Evolutionary conservation across 2,329 filamentous ascomycete species (phyloP), one percentile per base, ranked within the genome.

Genomic region (Sclerotinia borealis): DNA sequence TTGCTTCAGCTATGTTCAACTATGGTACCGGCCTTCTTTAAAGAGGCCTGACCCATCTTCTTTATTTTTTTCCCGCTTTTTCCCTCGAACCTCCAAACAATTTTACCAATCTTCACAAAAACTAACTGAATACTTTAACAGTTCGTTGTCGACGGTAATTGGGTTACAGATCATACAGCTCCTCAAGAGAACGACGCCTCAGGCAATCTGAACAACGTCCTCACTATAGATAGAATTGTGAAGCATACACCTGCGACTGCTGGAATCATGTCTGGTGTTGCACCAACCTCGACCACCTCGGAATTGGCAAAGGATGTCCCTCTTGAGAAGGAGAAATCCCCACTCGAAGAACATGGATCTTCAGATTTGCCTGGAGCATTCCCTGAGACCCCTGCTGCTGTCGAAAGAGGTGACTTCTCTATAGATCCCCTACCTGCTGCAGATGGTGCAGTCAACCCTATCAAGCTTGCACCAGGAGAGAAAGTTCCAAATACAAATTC

Each of bases 141-240:
- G 93, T 99, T 96, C 77, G 90, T 99, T 72, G 93, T 97, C 69
- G 92, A 99, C 83, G 91, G 90, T 70, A 85, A 84, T 71, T 99
- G 95, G 95, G 87, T 86, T 58, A 90, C 87, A 75, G 93, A 97
- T 77, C 85, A 88, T 71, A 86, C 86, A 64, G 89, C 88, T 48
- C 90, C 90, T 65, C 88, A 89, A 78, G 93, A 97, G 79, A 85
- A 86, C 73, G 93, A 97, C 81, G 83, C 84, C 68, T 82, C 87
- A 72, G 89, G 90, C 72, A 96, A 93, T 83, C 81, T 92, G 72
- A 98, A 98, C 83, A 98, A 98, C 85, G 86, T 97, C 68, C 84
- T 99, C 63, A 84, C 85, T 47, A 86, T 89, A 64, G 85, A 92
- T 67, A 83, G 91, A 73, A 89, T 96, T 60, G 70, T 76, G 65